Evolutionary conservation across 495 filamentous ascomycete species (phyloP).

Genomic region (Geoglossum glabrum): DNA sequence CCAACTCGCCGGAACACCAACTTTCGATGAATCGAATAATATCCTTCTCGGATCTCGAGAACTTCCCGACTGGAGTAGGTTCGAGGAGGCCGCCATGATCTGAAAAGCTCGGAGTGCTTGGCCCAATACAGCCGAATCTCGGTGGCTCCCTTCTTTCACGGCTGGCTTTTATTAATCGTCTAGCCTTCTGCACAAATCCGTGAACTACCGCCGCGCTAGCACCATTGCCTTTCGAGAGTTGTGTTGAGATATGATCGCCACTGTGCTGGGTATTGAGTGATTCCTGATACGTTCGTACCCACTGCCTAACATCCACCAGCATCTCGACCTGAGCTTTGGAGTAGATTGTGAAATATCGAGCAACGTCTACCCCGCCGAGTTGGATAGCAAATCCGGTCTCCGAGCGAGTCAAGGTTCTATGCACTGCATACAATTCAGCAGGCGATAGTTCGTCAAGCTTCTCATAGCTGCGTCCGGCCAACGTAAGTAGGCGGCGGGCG

Average conservation of each 20-base stretch:
- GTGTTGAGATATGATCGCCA: too few species aligned
- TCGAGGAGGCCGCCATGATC: conserved; percentile 12
- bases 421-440: conserved; percentile 44
- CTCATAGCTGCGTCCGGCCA: conserved; percentile 15
- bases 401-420: conserved; percentile 35
- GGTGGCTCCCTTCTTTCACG: conserved; percentile 41
- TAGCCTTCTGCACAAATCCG: conserved; percentile 47
- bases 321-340: conserved; percentile 24
- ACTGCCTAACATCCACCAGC: conserved; percentile 28
- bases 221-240: too few species aligned
- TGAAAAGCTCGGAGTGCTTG: not conserved
- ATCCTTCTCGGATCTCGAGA: conserved; percentile 26
- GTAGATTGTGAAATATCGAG: conserved; percentile 26
- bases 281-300: conserved; percentile 40
- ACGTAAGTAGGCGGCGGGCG: conserved; percentile 29
- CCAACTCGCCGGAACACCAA: conserved; percentile 39
- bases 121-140: not conserved
- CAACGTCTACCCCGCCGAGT: conserved; percentile 16
- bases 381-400: conserved; percentile 28
- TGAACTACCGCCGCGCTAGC: too few species aligned
- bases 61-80: conserved; percentile 4
- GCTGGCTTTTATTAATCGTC: conserved; percentile 41
- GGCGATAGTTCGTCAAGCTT: conserved; percentile 25
- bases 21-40: conserved; percentile 54
- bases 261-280: not conserved